A percentile compares a stretch with the other conserved stretches of the same genome.
Evolutionary conservation across 345 rosid species (phyloP).

Genomic region (Acer campestre): DNA sequence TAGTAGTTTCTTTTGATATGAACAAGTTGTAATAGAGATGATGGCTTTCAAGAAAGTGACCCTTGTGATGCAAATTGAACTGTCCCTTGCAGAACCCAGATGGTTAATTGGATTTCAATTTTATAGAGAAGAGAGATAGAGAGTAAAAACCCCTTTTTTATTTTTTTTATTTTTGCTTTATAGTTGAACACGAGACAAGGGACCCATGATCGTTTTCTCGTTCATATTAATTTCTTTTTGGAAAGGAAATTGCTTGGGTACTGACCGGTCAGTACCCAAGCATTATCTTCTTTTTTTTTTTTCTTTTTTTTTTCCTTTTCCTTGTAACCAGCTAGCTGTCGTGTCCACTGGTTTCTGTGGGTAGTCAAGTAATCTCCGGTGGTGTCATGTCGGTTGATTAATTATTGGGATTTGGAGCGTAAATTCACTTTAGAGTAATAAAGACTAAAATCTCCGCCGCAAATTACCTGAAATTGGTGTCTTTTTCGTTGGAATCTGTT

Average conservation of each 20-base stretch:
- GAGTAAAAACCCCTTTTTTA: no score
- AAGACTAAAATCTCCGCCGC: not conserved
- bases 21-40: not conserved
- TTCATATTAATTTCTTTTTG: no score
- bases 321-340: not conserved
- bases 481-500: not conserved
- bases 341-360: not conserved
- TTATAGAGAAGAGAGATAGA: not conserved
- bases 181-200: not conserved
- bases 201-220: not conserved
- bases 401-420: not conserved
- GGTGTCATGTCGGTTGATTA: not conserved
- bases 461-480: not conserved
- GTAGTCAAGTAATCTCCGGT: not conserved
- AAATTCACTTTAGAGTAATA: not conserved
- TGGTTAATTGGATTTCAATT: not conserved
- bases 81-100: not conserved
- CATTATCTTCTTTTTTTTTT: no score
- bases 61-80: not conserved
- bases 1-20: not conserved
- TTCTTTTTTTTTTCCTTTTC: no score
- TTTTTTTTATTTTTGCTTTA: not conserved
- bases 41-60: not conserved
- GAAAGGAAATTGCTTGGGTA: no score
- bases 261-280: no score